phyloP scores from a whole-genome alignment of 2,329 filamentous ascomycete genomes.

The Piedraia hortae region DNA sequence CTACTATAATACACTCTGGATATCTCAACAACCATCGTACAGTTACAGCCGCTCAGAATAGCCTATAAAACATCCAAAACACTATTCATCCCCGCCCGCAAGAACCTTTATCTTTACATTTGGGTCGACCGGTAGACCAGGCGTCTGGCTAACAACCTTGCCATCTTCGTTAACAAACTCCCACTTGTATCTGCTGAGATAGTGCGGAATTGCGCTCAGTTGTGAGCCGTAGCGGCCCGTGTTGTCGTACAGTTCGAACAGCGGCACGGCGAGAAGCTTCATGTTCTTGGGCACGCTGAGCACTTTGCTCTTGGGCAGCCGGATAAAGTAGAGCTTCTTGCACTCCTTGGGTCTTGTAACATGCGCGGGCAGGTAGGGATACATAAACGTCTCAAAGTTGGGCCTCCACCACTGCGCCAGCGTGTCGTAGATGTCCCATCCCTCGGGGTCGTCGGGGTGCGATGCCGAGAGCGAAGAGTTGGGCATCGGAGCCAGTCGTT shows the following conservation, averaged over 20 bases:
- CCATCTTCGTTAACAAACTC: slow-evolving; percentile 90
- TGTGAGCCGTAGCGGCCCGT: slow-evolving; percentile 84
- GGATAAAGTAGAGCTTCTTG: slow-evolving; percentile 96
- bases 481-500: slow-evolving; percentile 64
- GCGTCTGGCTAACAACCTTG: slow-evolving; percentile 33
- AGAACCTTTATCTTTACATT: slow-evolving; percentile 10
- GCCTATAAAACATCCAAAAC: too few relatives aligned
- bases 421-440: slow-evolving; percentile 78
- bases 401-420: slow-evolving; percentile 96
- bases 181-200: slow-evolving; percentile 87
- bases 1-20: too few relatives aligned
- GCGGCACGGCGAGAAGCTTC: slow-evolving; percentile 87
- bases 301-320: slow-evolving; percentile 76
- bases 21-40: too few relatives aligned
- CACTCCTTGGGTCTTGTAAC: slow-evolving; percentile 93
- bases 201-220: slow-evolving; percentile 81
- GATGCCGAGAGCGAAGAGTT: slow-evolving; percentile 50
- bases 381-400: slow-evolving; percentile 99
- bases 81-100: slow-evolving; percentile 9
- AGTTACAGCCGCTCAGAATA: too few relatives aligned
- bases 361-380: slow-evolving; percentile 88
- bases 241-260: slow-evolving; percentile 97
- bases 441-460: slow-evolving; percentile 19
- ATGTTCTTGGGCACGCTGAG: slow-evolving; percentile 97
- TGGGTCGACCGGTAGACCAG: slow-evolving; percentile 9